phyloP scores from a whole-genome alignment of 2,329 filamentous ascomycete genomes.

The Pseudogymnoascus sp. region DNA sequence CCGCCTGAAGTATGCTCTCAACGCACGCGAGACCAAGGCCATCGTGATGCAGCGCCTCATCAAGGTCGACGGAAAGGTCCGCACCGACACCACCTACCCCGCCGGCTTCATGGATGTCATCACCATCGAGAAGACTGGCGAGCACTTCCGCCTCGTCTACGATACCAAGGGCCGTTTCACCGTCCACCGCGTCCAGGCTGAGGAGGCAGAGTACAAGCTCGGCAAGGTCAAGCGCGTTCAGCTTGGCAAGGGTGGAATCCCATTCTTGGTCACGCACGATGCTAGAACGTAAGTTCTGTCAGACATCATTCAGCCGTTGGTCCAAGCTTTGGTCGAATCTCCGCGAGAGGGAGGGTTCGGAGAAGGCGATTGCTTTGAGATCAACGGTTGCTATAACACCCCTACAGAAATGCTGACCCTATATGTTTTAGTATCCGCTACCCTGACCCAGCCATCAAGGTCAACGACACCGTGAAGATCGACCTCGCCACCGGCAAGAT shows the following conservation, averaged over 20 bases:
- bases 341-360: conserved; percentile 7
- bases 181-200: conserved; percentile 96
- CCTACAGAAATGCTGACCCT: conserved; percentile 26
- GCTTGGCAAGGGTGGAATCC: conserved; percentile 98
- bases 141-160: conserved; percentile 99
- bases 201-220: conserved; percentile 99
- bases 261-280: conserved; percentile 99
- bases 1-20: conserved; percentile 99
- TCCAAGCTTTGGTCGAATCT: conserved; percentile 85
- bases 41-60: conserved; percentile 99
- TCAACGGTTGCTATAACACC: conserved; percentile 28
- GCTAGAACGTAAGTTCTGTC: conserved; percentile 99
- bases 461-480: conserved; percentile 99
- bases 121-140: conserved; percentile 98
- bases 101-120: conserved; percentile 99
- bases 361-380: conserved; percentile 18
- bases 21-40: conserved; percentile 92
- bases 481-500: conserved; percentile 97
- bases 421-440: conserved; percentile 78
- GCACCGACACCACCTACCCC: conserved; percentile 96
- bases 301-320: conserved; percentile 99
- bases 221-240: conserved; percentile 99
- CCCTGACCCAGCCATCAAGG: conserved; percentile 96
- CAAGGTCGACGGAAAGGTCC: conserved; percentile 99
- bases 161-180: conserved; percentile 99